A percentile compares a stretch with the other conserved stretches of the same genome.
phyloP scores from a whole-genome alignment of 176 grass and related monocot genomes.

The Thinopyrum elongatum region DNA sequence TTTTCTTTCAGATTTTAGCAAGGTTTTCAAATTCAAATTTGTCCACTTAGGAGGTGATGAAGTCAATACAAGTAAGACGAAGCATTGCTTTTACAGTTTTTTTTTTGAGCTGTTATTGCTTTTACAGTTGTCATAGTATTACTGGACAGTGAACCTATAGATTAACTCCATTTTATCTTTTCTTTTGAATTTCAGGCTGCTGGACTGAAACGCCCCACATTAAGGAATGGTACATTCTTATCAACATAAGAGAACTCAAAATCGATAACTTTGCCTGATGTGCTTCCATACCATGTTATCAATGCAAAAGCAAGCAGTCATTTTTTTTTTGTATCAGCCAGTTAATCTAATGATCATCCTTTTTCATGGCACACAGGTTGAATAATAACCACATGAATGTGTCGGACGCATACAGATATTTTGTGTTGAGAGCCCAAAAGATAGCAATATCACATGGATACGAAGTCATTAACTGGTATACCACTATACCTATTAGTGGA shows the following conservation, averaged over 20 bases:
- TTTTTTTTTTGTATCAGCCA: conserved; percentile 9
- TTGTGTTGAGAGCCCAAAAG: conserved; percentile 82
- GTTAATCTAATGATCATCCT: conserved; percentile 26
- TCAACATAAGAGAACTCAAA: conserved; percentile 29
- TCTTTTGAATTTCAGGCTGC: conserved; percentile 60
- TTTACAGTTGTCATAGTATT: conserved; percentile 10
- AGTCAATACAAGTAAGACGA: conserved; percentile 82
- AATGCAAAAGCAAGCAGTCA: neutral
- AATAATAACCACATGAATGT: conserved; percentile 65
- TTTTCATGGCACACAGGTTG: conserved; percentile 52
- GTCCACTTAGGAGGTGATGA: conserved; percentile 92
- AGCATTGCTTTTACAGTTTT: conserved; percentile 22
- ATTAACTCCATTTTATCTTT: conserved; percentile 24
- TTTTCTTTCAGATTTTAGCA: conserved; percentile 88
- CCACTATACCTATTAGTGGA: neutral
- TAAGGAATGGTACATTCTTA: conserved; percentile 56
- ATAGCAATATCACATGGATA: conserved; percentile 94
- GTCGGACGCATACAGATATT: conserved; percentile 77
- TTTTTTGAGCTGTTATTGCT: too few relatives aligned
- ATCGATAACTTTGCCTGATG: conserved; percentile 27
- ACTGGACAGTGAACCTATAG: conserved; percentile 6
- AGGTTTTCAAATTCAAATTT: conserved; percentile 96
- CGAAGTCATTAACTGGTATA: conserved; percentile 80
- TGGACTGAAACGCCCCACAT: conserved; percentile 69
- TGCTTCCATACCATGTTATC: conserved; percentile 3